A percentile compares a stretch with the other conserved stretches of the same genome.
These are phyloP conservation scores for Alternaria conjuncta DNA, from an alignment of 2,329 filamentous ascomycete species.

Conservation along the genomic window DNA sequence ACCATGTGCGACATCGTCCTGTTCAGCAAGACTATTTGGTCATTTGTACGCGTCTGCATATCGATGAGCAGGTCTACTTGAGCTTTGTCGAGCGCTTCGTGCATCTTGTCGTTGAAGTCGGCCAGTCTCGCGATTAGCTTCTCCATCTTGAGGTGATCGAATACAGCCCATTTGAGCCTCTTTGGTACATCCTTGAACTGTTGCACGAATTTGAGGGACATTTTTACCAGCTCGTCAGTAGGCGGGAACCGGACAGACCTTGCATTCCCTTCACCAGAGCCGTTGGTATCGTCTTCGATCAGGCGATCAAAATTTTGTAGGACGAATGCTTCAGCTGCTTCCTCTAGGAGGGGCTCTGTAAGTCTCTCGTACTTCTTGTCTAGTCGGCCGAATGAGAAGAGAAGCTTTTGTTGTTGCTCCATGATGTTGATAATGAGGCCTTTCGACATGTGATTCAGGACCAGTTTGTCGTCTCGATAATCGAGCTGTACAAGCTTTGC, in stretches of 20 bases:
- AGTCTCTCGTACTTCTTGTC: conserved; percentile 42
- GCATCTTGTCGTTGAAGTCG: conserved; percentile 47
- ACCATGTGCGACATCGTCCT: conserved; percentile 43
- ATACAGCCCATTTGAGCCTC: conserved; percentile 42
- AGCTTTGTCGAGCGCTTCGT: conserved; percentile 39
- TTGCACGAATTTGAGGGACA: conserved; percentile 37
- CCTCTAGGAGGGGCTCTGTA: conserved; percentile 35
- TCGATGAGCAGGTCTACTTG: conserved; percentile 38
- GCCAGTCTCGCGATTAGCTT: conserved; percentile 40
- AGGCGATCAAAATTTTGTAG: conserved; percentile 15
- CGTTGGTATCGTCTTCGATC: conserved; percentile 16
- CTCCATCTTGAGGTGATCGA: conserved; percentile 42
- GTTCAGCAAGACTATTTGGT: conserved; percentile 48
- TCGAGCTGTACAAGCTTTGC: conserved; percentile 42
- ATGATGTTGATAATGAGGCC: conserved; percentile 45
- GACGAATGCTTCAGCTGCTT: conserved; percentile 26
- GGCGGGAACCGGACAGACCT: conserved; percentile 41
- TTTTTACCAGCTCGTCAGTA: conserved; percentile 36
- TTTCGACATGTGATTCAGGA: conserved; percentile 42
- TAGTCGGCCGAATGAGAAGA: conserved; percentile 40
- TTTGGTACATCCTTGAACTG: conserved; percentile 31
- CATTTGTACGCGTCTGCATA: conserved; percentile 44
- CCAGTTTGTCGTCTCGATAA: conserved; percentile 40
- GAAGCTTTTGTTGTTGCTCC: conserved; percentile 42
- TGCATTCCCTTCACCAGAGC: conserved; percentile 14